Conservation (phyloP, 140 eudicot genomes). For the Ambrosia hybrid region DNA sequence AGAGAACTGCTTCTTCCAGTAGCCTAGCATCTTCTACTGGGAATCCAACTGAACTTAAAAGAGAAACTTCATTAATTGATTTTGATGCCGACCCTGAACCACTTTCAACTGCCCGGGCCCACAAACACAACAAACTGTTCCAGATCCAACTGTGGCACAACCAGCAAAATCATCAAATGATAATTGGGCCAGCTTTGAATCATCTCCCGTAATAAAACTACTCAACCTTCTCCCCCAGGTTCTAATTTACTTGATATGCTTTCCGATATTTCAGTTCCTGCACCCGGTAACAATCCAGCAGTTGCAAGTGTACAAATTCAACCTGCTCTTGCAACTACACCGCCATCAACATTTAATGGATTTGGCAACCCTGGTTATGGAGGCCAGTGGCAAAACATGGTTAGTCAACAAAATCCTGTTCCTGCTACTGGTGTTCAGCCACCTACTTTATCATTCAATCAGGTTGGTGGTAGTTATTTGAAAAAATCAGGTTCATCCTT, state of each 20-base stretch:
- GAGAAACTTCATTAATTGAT: constrained; percentile 78
- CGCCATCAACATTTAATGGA: constrained; percentile 25
- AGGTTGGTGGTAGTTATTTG: constrained; percentile 33
- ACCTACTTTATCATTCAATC: constrained; percentile 35
- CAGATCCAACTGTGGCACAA: constrained; percentile 29
- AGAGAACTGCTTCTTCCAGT: constrained; percentile 94
- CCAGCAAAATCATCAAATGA: constrained; percentile 42
- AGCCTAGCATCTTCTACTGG: constrained; percentile 88
- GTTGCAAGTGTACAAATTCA: constrained; percentile 27
- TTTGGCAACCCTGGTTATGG: constrained; percentile 36
- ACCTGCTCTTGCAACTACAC: constrained; percentile 34
- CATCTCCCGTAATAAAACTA: constrained; percentile 43
- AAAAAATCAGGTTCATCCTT: constrained; percentile 43
- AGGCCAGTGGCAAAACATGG: constrained; percentile 60
- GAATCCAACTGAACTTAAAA: constrained; percentile 61
- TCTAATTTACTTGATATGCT: constrained; percentile 61
- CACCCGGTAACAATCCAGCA: constrained; percentile 28
- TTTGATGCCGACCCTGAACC: constrained; percentile 89
- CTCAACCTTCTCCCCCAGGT: constrained; percentile 43
- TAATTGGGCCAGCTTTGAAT: constrained; percentile 95
- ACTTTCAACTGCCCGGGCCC: constrained; percentile 35
- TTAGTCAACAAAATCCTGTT: constrained; percentile 42
- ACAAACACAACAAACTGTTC: constrained; percentile 42
- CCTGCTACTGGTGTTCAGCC: constrained; percentile 18
- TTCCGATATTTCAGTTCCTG: constrained; percentile 70